phyloP scores from a whole-genome alignment of 805 yeast species.

The Saccharomyces eubayanus region DNA sequence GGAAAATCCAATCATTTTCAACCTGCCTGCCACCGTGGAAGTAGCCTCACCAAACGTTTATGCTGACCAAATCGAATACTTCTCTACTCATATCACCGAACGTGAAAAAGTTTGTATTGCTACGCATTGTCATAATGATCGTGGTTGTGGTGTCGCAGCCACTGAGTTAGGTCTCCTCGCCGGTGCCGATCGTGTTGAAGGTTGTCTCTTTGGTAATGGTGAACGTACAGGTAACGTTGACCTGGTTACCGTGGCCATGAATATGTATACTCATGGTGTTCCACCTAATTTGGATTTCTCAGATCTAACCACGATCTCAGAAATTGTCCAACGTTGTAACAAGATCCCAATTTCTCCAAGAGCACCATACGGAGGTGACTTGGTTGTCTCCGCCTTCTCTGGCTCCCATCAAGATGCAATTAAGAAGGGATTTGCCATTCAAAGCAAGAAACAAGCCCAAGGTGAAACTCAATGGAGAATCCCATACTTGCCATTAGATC shows the following conservation, averaged over 20 bases:
- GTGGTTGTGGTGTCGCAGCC: constrained; percentile 88
- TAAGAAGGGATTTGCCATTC: constrained; percentile 61
- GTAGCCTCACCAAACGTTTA: constrained; percentile 73
- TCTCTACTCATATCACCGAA: constrained; percentile 49
- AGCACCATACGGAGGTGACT: constrained; percentile 76
- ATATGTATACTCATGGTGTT: constrained; percentile 72
- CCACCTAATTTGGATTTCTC: constrained; percentile 64
- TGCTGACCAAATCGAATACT: constrained; percentile 79
- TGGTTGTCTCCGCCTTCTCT: constrained; percentile 75
- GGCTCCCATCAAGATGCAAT: constrained; percentile 89
- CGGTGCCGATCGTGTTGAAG: constrained; percentile 85
- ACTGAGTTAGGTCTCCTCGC: constrained; percentile 75
- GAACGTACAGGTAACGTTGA: constrained; percentile 86
- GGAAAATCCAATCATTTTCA: constrained; percentile 64
- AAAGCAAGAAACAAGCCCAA: constrained; percentile 31
- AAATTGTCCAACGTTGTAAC: constrained; percentile 69
- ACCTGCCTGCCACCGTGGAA: constrained; percentile 80
- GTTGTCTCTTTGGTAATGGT: constrained; percentile 79
- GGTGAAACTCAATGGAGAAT: constrained; percentile 51
- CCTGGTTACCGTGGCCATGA: constrained; percentile 66
- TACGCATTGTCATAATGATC: constrained; percentile 75
- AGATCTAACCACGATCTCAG: constrained; percentile 56
- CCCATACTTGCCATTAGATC: constrained; percentile 80
- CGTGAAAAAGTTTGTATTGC: constrained; percentile 68
- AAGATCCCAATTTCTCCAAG: constrained; percentile 72